These are phyloP conservation scores for Isatis tinctoria DNA, from an alignment of 345 rosid species.

Conservation along the genomic window DNA sequence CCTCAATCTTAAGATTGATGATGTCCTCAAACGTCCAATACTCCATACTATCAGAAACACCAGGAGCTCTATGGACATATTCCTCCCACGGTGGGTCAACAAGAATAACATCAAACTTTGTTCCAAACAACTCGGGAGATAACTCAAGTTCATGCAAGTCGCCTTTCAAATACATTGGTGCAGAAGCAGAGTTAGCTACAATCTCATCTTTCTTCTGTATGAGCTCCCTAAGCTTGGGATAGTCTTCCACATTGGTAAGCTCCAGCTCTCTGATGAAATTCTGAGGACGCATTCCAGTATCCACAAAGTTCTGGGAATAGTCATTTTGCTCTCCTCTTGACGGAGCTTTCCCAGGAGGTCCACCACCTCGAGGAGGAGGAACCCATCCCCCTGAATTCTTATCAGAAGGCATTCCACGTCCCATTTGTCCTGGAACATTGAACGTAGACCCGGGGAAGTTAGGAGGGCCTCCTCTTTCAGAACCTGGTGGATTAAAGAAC, in stretches of 20 bases:
- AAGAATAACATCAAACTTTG: conserved; percentile 97
- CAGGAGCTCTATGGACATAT: conserved; percentile 98
- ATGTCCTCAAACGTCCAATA: conserved; percentile 98
- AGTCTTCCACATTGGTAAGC: conserved; percentile 96
- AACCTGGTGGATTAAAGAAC: conserved; percentile 76
- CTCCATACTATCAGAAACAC: conserved; percentile 94
- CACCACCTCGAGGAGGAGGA: conserved; percentile 74
- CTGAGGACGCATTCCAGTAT: conserved; percentile 98
- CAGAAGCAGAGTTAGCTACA: conserved; percentile 80
- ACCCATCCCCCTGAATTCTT: conserved; percentile 74
- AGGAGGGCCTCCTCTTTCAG: conserved; percentile 79
- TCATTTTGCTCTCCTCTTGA: conserved; percentile 99
- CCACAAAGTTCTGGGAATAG: conserved; percentile 98
- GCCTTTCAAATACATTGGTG: conserved; percentile 86
- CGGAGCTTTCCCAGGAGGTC: conserved; percentile 86
- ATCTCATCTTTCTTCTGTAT: conserved; percentile 99
- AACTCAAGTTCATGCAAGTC: conserved; percentile 85
- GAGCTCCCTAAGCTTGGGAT: conserved; percentile 97
- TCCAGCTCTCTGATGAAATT: conserved; percentile 95
- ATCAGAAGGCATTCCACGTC: conserved; percentile 68
- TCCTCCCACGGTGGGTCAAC: conserved; percentile 99
- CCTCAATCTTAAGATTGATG: conserved; percentile 92
- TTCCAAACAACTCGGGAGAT: conserved; percentile 86
- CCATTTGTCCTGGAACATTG: conserved; percentile 60
- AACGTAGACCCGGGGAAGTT: conserved; percentile 54